Evolutionary conservation across 257 asterid species (phyloP), one percentile per base, ranked within the genome.

Genomic region (Nicotiana benthamiana): DNA sequence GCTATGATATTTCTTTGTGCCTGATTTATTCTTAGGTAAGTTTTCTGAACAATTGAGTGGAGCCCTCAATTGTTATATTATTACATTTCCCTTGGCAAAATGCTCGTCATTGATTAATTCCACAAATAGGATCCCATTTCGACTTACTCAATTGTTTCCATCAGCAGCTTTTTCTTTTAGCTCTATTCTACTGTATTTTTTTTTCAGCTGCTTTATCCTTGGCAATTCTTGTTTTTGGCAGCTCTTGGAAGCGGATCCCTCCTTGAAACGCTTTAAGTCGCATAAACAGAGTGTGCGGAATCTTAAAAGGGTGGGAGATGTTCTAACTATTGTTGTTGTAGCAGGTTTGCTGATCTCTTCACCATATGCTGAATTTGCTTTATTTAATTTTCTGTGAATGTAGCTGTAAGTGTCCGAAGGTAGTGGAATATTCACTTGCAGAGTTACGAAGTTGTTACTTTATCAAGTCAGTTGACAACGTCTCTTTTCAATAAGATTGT

Each of bases 171-270:
- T n/a, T n/a, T n/a, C n/a, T n/a, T n/a, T n/a, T n/a, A 56, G 48
- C 75, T 51, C n/a, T 34, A 12, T 40, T 30, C 59, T 64, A 16
- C n/a, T n/a, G n/a, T 64, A 8, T 34, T 66, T 75, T 68, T n/a
- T 61, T n/a, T 66, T 10, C 75, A 52, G 46, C 48, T 80, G 36
- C 22, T 70, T 56, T 40, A 9, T 83, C 79, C 81, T 60, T 30
- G 27, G 3, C 36, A 32, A 60, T 32, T 82, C 70, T 72, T n/a
- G 75, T 57, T 82, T 36, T 80, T 88, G 87, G 75, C 93, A 92
- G 97, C 93, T 93, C 83, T 87, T 93, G 89, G 94, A 91, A 1
- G 90, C 80, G 3, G 92, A 93, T 83, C 90, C 94, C 12, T 87
- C 89, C 18, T 88, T 93, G 59, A 91, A 81, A 75, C 93, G 88